phyloP scores from a whole-genome alignment of 208 protist species.

The Crithidia sp. region DNA sequence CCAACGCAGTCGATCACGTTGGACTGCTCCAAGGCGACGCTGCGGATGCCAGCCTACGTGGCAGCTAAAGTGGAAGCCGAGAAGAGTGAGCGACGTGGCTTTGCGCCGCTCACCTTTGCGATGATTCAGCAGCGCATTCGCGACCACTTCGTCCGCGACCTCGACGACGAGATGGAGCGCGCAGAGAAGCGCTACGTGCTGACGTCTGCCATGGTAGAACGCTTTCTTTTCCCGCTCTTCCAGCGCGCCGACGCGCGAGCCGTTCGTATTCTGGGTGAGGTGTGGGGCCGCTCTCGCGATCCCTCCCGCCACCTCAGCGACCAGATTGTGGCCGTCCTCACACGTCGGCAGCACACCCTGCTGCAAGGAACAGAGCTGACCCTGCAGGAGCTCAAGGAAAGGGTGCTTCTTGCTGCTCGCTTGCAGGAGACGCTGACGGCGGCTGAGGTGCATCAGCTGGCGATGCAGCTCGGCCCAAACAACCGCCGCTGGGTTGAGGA shows the following conservation, averaged over 20 bases:
- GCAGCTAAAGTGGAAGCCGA: constrained; percentile 15
- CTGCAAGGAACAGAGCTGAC: constrained; percentile 49
- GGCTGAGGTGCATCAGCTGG: constrained; percentile 36
- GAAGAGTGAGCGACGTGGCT: neutral
- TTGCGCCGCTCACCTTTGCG: constrained; percentile 27
- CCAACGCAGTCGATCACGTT: constrained; percentile 9
- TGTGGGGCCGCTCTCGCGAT: constrained; percentile 31
- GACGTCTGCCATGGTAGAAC: constrained; percentile 28
- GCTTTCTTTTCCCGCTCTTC: constrained; percentile 27
- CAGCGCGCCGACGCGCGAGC: constrained; percentile 29
- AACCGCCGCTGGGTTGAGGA: constrained; percentile 39
- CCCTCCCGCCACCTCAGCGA: constrained; percentile 40
- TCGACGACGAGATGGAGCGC: constrained; percentile 30
- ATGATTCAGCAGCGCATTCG: constrained; percentile 43
- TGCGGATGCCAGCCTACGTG: constrained; percentile 26
- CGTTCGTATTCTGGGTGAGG: constrained; percentile 25
- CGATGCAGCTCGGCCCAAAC: constrained; percentile 38
- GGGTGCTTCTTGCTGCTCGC: constrained; percentile 49
- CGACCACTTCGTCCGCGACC: constrained; percentile 36
- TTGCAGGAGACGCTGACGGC: constrained; percentile 45
- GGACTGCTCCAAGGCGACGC: constrained; percentile 32
- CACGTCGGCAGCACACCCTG: constrained; percentile 46
- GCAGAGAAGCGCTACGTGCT: constrained; percentile 25
- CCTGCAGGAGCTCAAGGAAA: constrained; percentile 64
- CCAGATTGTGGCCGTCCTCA: constrained; percentile 54